These are phyloP conservation scores for Solanum gracilifrons DNA, from an alignment of 257 asterid species.

Conservation along the genomic window DNA sequence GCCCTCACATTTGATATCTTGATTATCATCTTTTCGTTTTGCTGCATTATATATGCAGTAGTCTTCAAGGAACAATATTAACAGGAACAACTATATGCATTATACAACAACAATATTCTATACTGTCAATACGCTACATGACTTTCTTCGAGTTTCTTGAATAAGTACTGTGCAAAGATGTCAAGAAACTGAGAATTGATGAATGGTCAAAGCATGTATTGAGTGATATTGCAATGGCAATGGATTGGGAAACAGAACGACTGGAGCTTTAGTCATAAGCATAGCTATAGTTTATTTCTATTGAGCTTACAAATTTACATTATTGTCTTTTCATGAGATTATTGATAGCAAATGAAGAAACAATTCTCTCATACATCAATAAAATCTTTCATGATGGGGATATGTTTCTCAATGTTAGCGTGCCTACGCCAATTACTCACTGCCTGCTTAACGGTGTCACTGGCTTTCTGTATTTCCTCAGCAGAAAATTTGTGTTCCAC, in stretches of 20 bases:
- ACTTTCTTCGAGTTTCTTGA: neutral
- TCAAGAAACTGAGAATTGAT: no score
- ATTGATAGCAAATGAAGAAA: neutral
- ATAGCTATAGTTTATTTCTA: neutral
- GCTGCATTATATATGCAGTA: conserved; percentile 49
- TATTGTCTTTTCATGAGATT: neutral
- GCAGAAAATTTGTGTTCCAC: conserved; percentile 78
- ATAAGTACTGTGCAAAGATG: no score
- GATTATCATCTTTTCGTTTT: conserved; percentile 48
- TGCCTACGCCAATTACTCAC: conserved; percentile 64
- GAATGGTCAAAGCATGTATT: no score
- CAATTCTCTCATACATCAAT: conserved; percentile 17
- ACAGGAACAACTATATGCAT: neutral
- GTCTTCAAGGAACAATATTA: conserved; percentile 61
- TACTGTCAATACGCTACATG: neutral
- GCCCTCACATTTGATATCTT: conserved; percentile 79
- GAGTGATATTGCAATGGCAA: neutral
- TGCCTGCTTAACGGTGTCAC: conserved; percentile 50
- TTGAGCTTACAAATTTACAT: neutral
- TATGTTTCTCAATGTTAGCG: conserved; percentile 44
- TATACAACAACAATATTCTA: neutral
- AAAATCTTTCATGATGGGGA: conserved; percentile 67
- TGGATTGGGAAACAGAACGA: neutral
- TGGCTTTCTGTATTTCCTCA: conserved; percentile 60
- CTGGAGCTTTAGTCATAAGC: neutral